Conservation (phyloP, 164 flowering plant species). For the Hamamelis virginiana region DNA sequence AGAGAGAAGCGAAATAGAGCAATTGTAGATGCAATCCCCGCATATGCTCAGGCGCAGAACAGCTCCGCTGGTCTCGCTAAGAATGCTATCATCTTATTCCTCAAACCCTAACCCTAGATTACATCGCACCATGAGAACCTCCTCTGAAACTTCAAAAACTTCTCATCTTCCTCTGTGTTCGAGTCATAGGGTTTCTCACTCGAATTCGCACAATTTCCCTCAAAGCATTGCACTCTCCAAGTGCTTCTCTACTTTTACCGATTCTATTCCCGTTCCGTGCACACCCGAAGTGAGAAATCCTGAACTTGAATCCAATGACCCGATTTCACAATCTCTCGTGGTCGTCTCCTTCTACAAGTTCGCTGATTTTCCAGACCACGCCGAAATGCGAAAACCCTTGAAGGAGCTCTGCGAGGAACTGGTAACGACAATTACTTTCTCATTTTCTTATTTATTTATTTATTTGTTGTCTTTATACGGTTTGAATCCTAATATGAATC, state of each 20-base stretch:
- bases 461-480: too few relatives aligned
- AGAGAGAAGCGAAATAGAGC: too few relatives aligned
- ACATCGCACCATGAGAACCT: slow-evolving; percentile 11
- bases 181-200: slow-evolving; percentile 10
- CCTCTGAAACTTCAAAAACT: slow-evolving; percentile 8
- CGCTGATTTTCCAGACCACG: slow-evolving; percentile 90
- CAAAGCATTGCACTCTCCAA: slow-evolving; percentile 14
- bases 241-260: slow-evolving; percentile 23
- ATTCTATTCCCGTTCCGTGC: slow-evolving; percentile 4
- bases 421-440: slow-evolving; percentile 38
- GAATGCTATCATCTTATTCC: slow-evolving; percentile 41
- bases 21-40: not conserved
- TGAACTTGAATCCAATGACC: not conserved
- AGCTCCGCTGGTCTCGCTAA: slow-evolving; percentile 21
- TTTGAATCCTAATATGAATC: too few relatives aligned
- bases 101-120: slow-evolving; percentile 26
- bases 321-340: slow-evolving; percentile 37
- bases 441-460: not conserved
- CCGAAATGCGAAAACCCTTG: slow-evolving; percentile 69
- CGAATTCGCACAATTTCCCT: not conserved
- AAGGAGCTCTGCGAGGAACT: slow-evolving; percentile 74
- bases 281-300: not conserved
- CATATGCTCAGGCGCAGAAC: slow-evolving; percentile 20
- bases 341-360: slow-evolving; percentile 96
- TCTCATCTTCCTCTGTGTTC: slow-evolving; percentile 11